These are phyloP conservation scores for Multifurca ochricompacta DNA, from an alignment of 768 basidiomycete species.

Conservation along the genomic window DNA sequence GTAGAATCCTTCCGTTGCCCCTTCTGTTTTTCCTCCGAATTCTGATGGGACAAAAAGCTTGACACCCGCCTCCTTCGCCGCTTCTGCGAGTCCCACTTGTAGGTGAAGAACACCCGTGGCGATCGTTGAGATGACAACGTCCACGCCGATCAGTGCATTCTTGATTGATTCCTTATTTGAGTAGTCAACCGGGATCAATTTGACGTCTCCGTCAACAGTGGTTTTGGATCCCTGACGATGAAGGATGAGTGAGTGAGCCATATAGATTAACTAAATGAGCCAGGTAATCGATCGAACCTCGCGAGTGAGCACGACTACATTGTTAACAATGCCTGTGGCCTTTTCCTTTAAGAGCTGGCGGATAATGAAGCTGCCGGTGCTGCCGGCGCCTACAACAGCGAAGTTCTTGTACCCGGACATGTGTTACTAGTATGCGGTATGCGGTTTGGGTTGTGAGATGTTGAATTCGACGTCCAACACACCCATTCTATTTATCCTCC, in stretches of 20 bases:
- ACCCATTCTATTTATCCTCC: not conserved
- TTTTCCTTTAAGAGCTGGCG: constrained; percentile 15
- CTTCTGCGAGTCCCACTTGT: constrained; percentile 20
- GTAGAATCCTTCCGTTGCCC: too few relatives aligned
- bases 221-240: too few relatives aligned
- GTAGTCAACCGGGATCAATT: constrained; percentile 10
- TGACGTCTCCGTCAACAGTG: not conserved
- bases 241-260: too few relatives aligned
- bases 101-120: not conserved
- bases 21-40: too few relatives aligned
- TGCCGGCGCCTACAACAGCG: constrained; percentile 13
- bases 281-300: not conserved
- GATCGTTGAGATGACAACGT: constrained; percentile 15
- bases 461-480: not conserved
- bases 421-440: not conserved
- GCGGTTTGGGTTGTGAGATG: not conserved
- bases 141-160: not conserved
- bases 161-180: not conserved
- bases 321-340: constrained; percentile 1
- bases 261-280: too few relatives aligned
- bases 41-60: too few relatives aligned
- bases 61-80: too few relatives aligned
- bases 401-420: constrained; percentile 17
- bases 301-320: constrained; percentile 16
- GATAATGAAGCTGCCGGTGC: constrained; percentile 14